Evolutionary conservation across 805 yeast species (phyloP), one percentile per base, ranked within the genome.

Genomic region (Pichia californica): DNA sequence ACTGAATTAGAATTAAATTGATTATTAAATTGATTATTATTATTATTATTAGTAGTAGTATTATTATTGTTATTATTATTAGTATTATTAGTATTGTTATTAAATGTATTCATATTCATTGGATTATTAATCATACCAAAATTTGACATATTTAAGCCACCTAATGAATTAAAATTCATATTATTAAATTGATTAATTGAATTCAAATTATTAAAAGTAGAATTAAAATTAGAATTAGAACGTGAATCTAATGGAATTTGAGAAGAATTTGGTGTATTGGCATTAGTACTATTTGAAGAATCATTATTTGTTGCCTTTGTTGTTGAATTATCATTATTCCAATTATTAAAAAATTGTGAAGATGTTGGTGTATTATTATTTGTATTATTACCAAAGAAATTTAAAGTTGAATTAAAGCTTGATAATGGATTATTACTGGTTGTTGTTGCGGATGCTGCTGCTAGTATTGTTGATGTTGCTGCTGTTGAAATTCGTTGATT

Each of bases 371-470:
- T 23, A 23, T 23, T 21, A 28, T 40, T 40, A 19, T 40, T 40
- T 15, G 29, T 38, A 9, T 31, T 20, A 25, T 39, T 29, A 20
- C 49, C 48, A 31, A 52, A 50, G 9, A 56, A 40, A 11, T 44
- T 46, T 2, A 52, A 43, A 21, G 46, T 38, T 6, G 56, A 45
- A 28, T 45, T 51, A 37, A 48, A 49, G 10, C 46, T 29, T 7
- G 47, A 21, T 11, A 47, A 33, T 15, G 52, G 47, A 14, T n/a
- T n/a, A n/a, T n/a, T n/a, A n/a, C n/a, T n/a, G n/a, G n/a, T n/a
- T n/a, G n/a, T n/a, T n/a, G n/a, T n/a, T n/a, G n/a, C n/a, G n/a
- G n/a, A n/a, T n/a, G n/a, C n/a, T n/a, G n/a, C n/a, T n/a, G n/a
- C n/a, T n/a, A n/a, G n/a, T n/a, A n/a, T n/a, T n/a, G n/a, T n/a